Evolutionary conservation across 2,329 filamentous ascomycete genomes (phyloP), one percentile per base, ranked within the genome.

Genomic region (Trichoderma sp.): DNA sequence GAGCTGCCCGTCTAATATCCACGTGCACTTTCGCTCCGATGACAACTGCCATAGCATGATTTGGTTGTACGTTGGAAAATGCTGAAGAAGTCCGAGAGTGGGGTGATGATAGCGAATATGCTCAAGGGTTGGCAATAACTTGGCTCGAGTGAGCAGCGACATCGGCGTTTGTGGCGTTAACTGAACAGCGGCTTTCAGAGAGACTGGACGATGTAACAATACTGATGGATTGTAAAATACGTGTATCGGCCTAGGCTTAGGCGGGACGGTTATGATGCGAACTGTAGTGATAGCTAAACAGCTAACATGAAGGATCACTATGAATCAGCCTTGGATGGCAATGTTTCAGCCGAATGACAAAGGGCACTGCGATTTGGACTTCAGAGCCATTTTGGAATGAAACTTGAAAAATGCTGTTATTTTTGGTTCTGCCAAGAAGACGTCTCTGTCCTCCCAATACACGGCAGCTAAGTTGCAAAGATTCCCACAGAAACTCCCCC

Each of bases 1-100:
- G 93, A 96, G 78, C 81, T 97, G 76, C 93, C 92, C 59, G 93
- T 95, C 75, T 95, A 83, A 70, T 12, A 9, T n/a, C 36, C 28
- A 11, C 20, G 28, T 28, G 57, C n/a, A 7, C n/a, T 39, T 36
- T 32, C 17, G 66, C 36, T 50, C 26, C 57, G 50, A 58, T 34
- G 26, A 47, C 55, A 7, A 26, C 53, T 43, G 50, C 57, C 30
- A 43, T 61, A 15, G 30, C 23, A 57, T n/a, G 23, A 57, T 20
- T 30, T 70, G 15, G 39, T 6, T 57, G 34, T n/a, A 39, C 23
- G 32, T 50, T 47, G 39, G 53, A 28, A 55, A 39, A 30, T 36
- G 36, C 50, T 61, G 55, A 28, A 50, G 28, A 53, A 30, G n/a
- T 53, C 12, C n/a, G 39, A 61, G 9, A 20, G 39, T 26, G 34